These are phyloP conservation scores for Aureoboletus auriporus DNA, from an alignment of 768 basidiomycete species.

Conservation along the genomic window DNA sequence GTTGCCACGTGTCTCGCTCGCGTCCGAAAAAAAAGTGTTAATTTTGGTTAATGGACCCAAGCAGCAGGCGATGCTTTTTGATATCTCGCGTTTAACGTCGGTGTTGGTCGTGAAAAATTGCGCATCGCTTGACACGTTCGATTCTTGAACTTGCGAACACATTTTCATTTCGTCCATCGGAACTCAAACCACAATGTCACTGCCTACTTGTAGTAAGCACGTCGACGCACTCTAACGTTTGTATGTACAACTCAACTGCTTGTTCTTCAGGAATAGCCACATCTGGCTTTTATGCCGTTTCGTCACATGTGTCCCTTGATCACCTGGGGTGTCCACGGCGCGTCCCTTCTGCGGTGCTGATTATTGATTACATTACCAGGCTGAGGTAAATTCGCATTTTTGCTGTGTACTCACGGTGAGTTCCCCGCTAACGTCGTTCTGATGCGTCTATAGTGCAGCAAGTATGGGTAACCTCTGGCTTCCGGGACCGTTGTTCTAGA, in stretches of 20 bases:
- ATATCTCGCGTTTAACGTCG: too few species aligned
- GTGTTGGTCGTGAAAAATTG: neutral
- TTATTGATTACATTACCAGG: neutral
- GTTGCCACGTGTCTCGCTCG: too few species aligned
- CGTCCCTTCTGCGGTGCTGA: conserved; percentile 1
- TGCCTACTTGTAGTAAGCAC: conserved; percentile 2
- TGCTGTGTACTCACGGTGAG: neutral
- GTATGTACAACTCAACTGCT: neutral
- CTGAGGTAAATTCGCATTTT: neutral
- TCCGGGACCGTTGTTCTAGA: conserved; percentile 12
- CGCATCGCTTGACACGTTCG: conserved; percentile 5
- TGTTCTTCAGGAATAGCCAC: neutral
- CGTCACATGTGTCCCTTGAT: neutral
- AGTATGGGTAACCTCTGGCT: neutral
- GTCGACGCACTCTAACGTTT: neutral
- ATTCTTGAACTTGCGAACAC: neutral
- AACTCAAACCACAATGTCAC: neutral
- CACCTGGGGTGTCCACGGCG: neutral
- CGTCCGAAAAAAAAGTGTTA: neutral
- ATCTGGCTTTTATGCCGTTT: neutral
- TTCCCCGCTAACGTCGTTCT: neutral
- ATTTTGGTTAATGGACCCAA: neutral
- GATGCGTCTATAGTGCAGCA: conserved; percentile 5
- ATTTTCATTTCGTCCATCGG: conserved; percentile 1
- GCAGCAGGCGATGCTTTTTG: neutral